These are phyloP conservation scores for Kluyveromyces aestuarii DNA, from an alignment of 805 yeast genomes.

Conservation along the genomic window DNA sequence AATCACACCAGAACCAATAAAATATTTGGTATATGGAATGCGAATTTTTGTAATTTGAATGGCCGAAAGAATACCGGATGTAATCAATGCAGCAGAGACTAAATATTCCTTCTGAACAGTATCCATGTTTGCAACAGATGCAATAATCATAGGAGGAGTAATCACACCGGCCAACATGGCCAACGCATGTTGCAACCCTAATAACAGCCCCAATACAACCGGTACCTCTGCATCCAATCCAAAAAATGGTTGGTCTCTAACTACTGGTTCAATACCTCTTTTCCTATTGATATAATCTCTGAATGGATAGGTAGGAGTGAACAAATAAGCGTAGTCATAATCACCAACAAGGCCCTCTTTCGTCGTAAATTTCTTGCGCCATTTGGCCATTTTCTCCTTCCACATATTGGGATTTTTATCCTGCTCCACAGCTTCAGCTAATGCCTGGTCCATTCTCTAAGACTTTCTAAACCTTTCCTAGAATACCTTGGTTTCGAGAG, in stretches of 20 bases:
- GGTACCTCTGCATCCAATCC: constrained; percentile 78
- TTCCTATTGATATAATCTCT: constrained; percentile 17
- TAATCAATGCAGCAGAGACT: constrained; percentile 65
- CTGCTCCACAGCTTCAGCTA: neutral
- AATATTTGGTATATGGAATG: constrained; percentile 63
- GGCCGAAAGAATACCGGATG: constrained; percentile 58
- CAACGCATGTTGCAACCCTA: constrained; percentile 82
- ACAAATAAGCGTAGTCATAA: constrained; percentile 70
- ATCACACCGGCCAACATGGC: constrained; percentile 91
- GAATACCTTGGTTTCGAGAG: too few species aligned
- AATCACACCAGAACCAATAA: constrained; percentile 78
- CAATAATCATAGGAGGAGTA: constrained; percentile 71
- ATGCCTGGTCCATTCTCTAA: neutral
- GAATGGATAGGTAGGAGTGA: constrained; percentile 77
- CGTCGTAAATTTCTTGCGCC: constrained; percentile 47
- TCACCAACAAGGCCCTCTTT: constrained; percentile 80
- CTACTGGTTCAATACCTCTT: constrained; percentile 34
- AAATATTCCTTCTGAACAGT: constrained; percentile 45
- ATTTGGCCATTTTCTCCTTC: constrained; percentile 8
- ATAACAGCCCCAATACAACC: constrained; percentile 57
- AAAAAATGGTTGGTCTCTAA: constrained; percentile 60
- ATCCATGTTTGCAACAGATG: constrained; percentile 51
- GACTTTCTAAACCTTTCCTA: too few species aligned
- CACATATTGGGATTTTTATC: neutral
- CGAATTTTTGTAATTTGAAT: constrained; percentile 78